Base-by-base conservation (phyloP, 148 eudicot genomes). In the Silene conica region DNA sequence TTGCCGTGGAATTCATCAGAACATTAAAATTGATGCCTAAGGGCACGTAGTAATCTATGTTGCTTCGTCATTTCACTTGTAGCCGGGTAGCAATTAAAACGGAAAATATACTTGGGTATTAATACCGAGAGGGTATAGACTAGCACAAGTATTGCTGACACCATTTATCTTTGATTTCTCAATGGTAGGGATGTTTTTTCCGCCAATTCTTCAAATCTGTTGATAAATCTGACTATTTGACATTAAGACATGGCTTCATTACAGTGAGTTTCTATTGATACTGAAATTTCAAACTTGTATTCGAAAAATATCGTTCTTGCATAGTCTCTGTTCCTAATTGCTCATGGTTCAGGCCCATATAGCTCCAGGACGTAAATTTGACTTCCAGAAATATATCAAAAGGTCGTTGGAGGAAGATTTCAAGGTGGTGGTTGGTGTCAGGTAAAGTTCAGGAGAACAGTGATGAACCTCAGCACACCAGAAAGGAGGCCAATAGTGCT, bases 341-440 rank as follows among this genome's bases (percentile, higher is more conserved):
- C 72, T 8, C 28, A 74, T 72, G 75, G 54, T 71, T 16, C 62
- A 92, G 98, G 88, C 85, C 60, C 98, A 95, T 81, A 81, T 95
- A 77, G 86, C 88, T 73, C 96, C 96, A 16, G 97, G 98, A 80
- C 84, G 86, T 63, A 84, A 76, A 78, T 95, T 95, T 74, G 73
- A 95, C 81, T 95, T 95, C 83, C 98, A 87, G 74, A 90, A 90
- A 71, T 95, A 95, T 76, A 90, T 95, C 76, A 95, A 92, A 81
- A 83, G 93, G 70, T 92, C 98, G 54, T 73, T 95, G 64, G 98
- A 95, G 83, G 98, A 95, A 77, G 98, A 95, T 84, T 95, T 87
- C 69, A 84, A 90, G 83, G 87, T 79, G 25, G 84, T 95, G 46
- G 97, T 92, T 55, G 96, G 98, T 70, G 83, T 93, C 73, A 93